Conservation (phyloP, 2,329 filamentous ascomycete genomes). For the Hypocreales sp. region DNA sequence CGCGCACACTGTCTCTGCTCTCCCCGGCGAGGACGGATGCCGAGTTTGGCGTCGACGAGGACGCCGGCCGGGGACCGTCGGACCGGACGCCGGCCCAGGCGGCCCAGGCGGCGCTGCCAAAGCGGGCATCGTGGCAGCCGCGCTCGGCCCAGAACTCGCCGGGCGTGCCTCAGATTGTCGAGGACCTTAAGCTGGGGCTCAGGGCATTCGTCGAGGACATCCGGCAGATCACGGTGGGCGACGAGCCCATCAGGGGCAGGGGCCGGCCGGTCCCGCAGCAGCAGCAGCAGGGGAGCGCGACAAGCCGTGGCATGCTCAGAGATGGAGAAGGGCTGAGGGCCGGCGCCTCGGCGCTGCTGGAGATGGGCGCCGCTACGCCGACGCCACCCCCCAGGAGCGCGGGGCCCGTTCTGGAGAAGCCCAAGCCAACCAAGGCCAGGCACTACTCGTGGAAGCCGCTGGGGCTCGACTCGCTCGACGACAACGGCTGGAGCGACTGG, state of each 20-base stretch:
- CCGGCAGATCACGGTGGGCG: conserved; percentile 86
- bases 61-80: conserved; percentile 13
- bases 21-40: conserved; percentile 44
- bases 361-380: conserved; percentile 12
- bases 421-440: conserved; percentile 29
- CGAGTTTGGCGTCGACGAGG: conserved; percentile 27
- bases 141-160: conserved; percentile 27
- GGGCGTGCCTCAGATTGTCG: conserved; percentile 62
- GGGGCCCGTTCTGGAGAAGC: conserved; percentile 12
- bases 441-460: conserved; percentile 46
- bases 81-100: conserved; percentile 18
- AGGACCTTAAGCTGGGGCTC: conserved; percentile 77
- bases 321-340: conserved; percentile 33
- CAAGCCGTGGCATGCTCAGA: conserved; percentile 5
- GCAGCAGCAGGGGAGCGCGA: conserved; percentile 7
- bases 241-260: conserved; percentile 59
- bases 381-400: conserved; percentile 15
- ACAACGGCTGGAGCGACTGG: conserved; percentile 52
- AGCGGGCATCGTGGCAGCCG: conserved; percentile 46
- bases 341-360: conserved; percentile 8
- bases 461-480: conserved; percentile 39
- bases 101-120: conserved; percentile 25
- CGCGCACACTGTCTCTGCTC: conserved; percentile 59
- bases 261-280: conserved; percentile 1
- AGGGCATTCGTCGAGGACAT: conserved; percentile 95